phyloP scores from a whole-genome alignment of 2,329 filamentous ascomycete species.

The Coniochaeta sp. region DNA sequence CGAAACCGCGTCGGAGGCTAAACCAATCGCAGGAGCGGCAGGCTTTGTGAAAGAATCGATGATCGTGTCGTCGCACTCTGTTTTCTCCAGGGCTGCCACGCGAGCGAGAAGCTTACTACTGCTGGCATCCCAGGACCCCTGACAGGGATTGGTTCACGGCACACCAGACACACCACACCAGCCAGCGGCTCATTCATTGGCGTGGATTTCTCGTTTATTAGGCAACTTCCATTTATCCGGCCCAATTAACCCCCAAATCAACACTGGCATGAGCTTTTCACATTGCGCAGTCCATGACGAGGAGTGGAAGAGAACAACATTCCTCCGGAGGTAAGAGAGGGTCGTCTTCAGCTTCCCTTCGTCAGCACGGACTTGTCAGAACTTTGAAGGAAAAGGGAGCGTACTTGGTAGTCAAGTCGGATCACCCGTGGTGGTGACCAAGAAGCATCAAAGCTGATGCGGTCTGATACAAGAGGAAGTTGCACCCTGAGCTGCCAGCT shows the following conservation, averaged over 20 bases:
- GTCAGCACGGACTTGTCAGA: not conserved
- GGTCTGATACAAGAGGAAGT: not conserved
- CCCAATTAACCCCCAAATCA: not conserved
- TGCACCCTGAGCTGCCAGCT: not conserved
- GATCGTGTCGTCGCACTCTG: not conserved
- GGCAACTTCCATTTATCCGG: constrained; percentile 3
- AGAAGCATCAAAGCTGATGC: not conserved
- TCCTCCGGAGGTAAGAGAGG: not conserved
- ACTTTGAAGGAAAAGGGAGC: too few species aligned
- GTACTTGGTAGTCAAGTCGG: not conserved
- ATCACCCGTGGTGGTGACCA: too few species aligned
- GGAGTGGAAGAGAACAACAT: not conserved
- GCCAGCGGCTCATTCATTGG: not conserved
- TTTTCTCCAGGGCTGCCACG: not conserved
- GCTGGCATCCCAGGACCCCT: not conserved
- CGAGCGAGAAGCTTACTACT: too few species aligned
- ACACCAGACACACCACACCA: not conserved
- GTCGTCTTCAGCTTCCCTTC: not conserved
- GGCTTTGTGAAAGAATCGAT: not conserved
- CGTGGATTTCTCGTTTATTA: constrained; percentile 2
- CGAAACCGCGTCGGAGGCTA: not conserved
- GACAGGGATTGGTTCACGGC: not conserved
- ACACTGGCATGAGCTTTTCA: not conserved
- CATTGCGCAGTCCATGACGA: not conserved
- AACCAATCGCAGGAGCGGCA: not conserved